Conservation (phyloP, 179 eudicot species). For the Heliamphora pulchella region DNA sequence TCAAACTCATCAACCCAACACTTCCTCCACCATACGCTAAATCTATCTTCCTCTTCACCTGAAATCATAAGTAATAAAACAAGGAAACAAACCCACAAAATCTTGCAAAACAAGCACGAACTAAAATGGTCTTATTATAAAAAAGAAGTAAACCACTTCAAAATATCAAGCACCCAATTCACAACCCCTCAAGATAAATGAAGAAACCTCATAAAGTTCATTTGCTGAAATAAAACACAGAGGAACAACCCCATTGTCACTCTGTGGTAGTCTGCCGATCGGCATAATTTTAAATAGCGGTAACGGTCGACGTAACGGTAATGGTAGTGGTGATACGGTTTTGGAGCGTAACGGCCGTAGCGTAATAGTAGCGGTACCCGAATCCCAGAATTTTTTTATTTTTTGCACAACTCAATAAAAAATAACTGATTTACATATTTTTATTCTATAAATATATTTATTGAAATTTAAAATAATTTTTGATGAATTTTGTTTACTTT, state of each 20-base stretch:
- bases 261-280: too few relatives aligned
- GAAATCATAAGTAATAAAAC: slow-evolving; percentile 18
- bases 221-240: not conserved
- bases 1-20: slow-evolving; percentile 88
- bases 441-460: too few relatives aligned
- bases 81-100: not conserved
- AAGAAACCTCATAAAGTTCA: not conserved
- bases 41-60: slow-evolving; percentile 83
- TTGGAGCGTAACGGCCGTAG: too few relatives aligned
- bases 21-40: slow-evolving; percentile 98
- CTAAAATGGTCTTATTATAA: not conserved
- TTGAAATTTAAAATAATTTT: too few relatives aligned
- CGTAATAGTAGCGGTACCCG: too few relatives aligned
- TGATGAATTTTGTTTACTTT: too few relatives aligned
- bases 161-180: slow-evolving; percentile 13
- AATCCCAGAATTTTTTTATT: too few relatives aligned
- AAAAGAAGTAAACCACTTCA: not conserved
- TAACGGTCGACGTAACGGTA: too few relatives aligned
- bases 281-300: too few relatives aligned
- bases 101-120: not conserved
- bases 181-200: slow-evolving; percentile 1
- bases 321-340: too few relatives aligned
- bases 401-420: too few relatives aligned
- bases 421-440: too few relatives aligned
- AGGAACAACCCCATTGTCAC: not conserved